Evolutionary conservation across 2,329 filamentous ascomycete genomes (phyloP), one percentile per base, ranked within the genome.

Genomic region (Capronia epimyces): DNA sequence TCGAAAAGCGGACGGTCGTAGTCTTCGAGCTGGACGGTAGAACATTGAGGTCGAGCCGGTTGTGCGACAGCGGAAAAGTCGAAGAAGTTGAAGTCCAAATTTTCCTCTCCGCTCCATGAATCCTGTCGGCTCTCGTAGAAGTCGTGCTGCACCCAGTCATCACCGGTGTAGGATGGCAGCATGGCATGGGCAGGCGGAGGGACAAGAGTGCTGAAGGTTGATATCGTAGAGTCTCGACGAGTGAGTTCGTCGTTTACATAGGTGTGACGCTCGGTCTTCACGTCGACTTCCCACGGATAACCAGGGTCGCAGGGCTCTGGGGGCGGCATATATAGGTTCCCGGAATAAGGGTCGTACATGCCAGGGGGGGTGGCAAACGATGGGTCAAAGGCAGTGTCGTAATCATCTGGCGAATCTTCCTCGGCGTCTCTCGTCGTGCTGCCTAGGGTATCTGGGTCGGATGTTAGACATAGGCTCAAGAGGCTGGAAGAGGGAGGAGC

Each of bases 241-340:
- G 89, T 86, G 3, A 88, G 89, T 49, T 95, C 79, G 66, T 96
- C 87, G 64, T 96, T 89, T 69, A 96, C 83, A 69, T 87, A 95
- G 75, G 94, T 89, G 62, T 96, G 89, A 58, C 88, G 80, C 73
- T 96, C 91, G 1, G 90, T 96, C 78, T 91, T 95, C 74, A 97
- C 86, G 67, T 96, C 91, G 55, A 96, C 84, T 70, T 96, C 91
- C 67, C 94, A 96, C 0, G 90, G 89, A 59, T 79, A 66, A 46
- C 65, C 62, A 21, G 75, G 69, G 3, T 73, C 70, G 70, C 69
- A 85, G 32, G 49, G 20, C 70, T 84, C 79, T 12, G 39, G 20
- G 72, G 75, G 68, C 43, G 57, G 80, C 72, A 85, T 86, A 64
- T 71, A 57, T 66, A 72, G 50, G 64, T 71, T 67, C 24, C 68